phyloP scores from a whole-genome alignment of 805 yeast genomes.

The Sugiyamaella smithiae region DNA sequence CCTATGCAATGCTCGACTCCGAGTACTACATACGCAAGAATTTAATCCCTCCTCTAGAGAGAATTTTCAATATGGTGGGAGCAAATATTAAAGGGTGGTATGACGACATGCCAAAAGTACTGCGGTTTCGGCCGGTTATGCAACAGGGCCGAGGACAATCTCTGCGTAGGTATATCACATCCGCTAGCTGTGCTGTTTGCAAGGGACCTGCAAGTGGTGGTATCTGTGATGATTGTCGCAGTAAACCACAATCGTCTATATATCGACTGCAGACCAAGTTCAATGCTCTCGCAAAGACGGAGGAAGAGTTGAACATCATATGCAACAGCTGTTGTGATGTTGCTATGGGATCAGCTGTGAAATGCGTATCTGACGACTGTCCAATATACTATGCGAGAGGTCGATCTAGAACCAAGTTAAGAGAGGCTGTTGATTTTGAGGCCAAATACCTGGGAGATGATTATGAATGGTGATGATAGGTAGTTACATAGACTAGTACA shows the following conservation, averaged over 20 bases:
- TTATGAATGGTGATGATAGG: constrained; percentile 1
- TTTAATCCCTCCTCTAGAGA: constrained; percentile 82
- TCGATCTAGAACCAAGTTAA: constrained; percentile 33
- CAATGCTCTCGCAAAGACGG: constrained; percentile 18
- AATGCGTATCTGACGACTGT: constrained; percentile 65
- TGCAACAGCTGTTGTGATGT: constrained; percentile 34
- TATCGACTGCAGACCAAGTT: constrained; percentile 18
- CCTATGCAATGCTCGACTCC: constrained; percentile 55
- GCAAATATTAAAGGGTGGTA: constrained; percentile 80
- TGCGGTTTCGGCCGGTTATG: constrained; percentile 16
- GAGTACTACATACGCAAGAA: constrained; percentile 84
- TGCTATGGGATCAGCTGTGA: constrained; percentile 32
- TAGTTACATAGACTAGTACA: too few species aligned
- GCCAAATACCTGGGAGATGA: not conserved
- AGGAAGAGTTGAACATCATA: constrained; percentile 24
- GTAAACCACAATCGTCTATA: constrained; percentile 16
- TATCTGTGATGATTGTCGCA: constrained; percentile 20
- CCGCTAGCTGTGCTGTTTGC: constrained; percentile 23
- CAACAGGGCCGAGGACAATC: constrained; percentile 11
- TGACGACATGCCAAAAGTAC: constrained; percentile 53
- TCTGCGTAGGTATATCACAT: constrained; percentile 19
- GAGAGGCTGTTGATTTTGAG: not conserved
- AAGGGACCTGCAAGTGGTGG: constrained; percentile 6
- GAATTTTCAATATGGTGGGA: constrained; percentile 80
- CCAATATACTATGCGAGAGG: constrained; percentile 55